Percentiles rank a stretch among this genome's conserved stretches.
Conservation (phyloP, 495 filamentous ascomycete species). For the Patellaria atrata region DNA sequence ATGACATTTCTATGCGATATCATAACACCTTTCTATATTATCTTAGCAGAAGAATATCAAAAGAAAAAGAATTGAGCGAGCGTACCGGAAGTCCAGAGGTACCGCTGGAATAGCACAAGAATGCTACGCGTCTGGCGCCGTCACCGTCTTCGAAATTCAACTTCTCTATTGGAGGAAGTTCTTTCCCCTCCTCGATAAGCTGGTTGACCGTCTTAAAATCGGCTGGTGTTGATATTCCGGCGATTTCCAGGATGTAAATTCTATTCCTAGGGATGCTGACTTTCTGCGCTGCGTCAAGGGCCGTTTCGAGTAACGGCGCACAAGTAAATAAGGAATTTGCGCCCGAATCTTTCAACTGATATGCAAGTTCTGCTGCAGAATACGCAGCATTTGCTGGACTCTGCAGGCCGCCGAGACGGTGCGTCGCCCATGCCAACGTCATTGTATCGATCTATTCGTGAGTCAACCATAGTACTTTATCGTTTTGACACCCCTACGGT, state of each 20-base stretch:
- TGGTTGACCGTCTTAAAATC: conserved; percentile 59
- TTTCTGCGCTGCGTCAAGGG: conserved; percentile 52
- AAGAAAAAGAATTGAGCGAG: not conserved
- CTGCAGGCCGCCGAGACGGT: conserved; percentile 59
- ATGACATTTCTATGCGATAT: conserved; percentile 84
- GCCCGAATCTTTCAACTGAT: conserved; percentile 64
- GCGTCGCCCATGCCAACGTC: conserved; percentile 59
- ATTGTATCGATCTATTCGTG: conserved; percentile 58
- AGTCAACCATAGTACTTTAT: too few species aligned
- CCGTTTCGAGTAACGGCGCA: conserved; percentile 51
- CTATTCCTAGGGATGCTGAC: conserved; percentile 54
- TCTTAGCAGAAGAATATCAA: not conserved
- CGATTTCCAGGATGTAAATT: conserved; percentile 59
- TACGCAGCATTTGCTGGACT: conserved; percentile 79
- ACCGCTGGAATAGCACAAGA: conserved; percentile 79
- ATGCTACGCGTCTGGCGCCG: conserved; percentile 61
- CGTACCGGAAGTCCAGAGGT: conserved; percentile 71
- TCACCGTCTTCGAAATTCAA: conserved; percentile 61
- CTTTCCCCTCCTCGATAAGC: conserved; percentile 48
- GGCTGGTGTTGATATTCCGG: conserved; percentile 31
- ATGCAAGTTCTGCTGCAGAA: conserved; percentile 55
- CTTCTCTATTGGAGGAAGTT: conserved; percentile 45
- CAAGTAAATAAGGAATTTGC: conserved; percentile 73
- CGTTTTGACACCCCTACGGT: not conserved
- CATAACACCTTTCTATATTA: conserved; percentile 77